phyloP scores from a whole-genome alignment of 768 basidiomycete species.

The Dioszegia aurantiaca region DNA sequence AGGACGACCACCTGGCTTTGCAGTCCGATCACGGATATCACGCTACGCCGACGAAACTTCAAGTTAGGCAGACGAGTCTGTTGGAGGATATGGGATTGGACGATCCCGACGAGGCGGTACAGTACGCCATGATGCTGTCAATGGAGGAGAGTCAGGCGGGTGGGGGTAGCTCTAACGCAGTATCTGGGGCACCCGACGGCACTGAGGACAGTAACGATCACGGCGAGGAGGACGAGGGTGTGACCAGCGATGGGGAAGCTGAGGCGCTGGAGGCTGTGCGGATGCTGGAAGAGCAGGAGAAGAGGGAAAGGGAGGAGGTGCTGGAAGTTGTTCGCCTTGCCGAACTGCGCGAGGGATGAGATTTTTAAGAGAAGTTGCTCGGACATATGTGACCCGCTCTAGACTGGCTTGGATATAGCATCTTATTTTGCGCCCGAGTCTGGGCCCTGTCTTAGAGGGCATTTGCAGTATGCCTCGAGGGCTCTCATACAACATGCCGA shows the following conservation, averaged over 20 bases:
- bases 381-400: no score
- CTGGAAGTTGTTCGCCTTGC: conserved; percentile 38
- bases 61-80: conserved; percentile 24
- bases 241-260: conserved; percentile 9
- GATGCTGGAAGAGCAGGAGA: conserved; percentile 28
- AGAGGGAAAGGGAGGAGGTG: conserved; percentile 31
- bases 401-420: no score
- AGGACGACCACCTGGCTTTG: conserved; percentile 31
- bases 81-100: conserved; percentile 45
- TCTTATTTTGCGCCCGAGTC: no score
- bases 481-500: no score
- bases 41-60: conserved; percentile 19
- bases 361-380: no score
- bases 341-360: conserved; percentile 20
- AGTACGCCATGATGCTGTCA: conserved; percentile 49
- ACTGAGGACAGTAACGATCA: neutral
- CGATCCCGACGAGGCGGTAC: conserved; percentile 44
- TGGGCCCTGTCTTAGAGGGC: no score
- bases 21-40: conserved; percentile 6
- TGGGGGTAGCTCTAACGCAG: neutral
- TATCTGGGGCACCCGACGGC: no score
- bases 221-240: conserved; percentile 1
- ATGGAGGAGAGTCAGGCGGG: conserved; percentile 29
- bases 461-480: no score
- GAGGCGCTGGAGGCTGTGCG: conserved; percentile 32